phyloP scores from a whole-genome alignment of 306 rosid genomes.

The Arachis stenosperma region DNA sequence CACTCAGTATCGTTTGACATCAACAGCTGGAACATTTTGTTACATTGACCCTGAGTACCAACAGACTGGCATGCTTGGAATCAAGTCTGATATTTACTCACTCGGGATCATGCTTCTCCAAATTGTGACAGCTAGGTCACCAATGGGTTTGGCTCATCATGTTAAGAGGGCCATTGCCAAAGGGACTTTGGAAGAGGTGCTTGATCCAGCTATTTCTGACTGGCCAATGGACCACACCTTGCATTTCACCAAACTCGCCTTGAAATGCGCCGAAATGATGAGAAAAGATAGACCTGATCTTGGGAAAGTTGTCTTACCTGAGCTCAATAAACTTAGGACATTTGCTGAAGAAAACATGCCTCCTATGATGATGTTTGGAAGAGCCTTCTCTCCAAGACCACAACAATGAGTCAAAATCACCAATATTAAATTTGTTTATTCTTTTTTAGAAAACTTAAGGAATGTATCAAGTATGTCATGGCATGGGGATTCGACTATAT shows the following conservation, averaged over 20 bases:
- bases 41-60: conserved; percentile 97
- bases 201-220: conserved; percentile 74
- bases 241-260: conserved; percentile 64
- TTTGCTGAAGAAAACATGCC: conserved; percentile 63
- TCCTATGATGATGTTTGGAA: conserved; percentile 28
- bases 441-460: neutral
- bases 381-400: neutral
- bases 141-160: conserved; percentile 87
- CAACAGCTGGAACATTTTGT: conserved; percentile 93
- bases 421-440: neutral
- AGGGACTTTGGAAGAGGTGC: conserved; percentile 69
- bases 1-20: conserved; percentile 88
- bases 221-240: conserved; percentile 81
- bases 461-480: neutral
- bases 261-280: conserved; percentile 89
- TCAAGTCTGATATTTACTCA: conserved; percentile 90
- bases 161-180: conserved; percentile 64
- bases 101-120: conserved; percentile 87
- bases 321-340: conserved; percentile 65
- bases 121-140: conserved; percentile 73
- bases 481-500: too few relatives aligned
- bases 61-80: conserved; percentile 90
- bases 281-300: conserved; percentile 90
- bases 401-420: conserved; percentile 44
- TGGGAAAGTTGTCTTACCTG: conserved; percentile 73